phyloP scores from a whole-genome alignment of 2,329 filamentous ascomycete species.

The Phyllachora maydis region DNA sequence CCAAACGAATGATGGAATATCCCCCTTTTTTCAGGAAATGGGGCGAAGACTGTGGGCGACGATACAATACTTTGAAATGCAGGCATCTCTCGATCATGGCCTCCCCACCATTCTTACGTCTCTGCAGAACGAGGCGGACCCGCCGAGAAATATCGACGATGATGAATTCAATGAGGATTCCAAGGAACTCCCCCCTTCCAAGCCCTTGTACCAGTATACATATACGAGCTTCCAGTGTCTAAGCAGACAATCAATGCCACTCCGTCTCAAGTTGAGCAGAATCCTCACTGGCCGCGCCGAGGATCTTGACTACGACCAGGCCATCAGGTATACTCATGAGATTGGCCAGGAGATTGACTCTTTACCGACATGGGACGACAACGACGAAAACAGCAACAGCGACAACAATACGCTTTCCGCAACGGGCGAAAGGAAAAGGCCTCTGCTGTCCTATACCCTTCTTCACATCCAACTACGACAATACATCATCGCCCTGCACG shows the following conservation, averaged over 20 bases:
- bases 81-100: conserved; percentile 39
- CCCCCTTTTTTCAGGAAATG: conserved; percentile 41
- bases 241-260: conserved; percentile 30
- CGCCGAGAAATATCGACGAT: conserved; percentile 36
- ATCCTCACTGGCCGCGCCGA: conserved; percentile 31
- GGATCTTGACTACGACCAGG: conserved; percentile 38
- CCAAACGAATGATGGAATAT: conserved; percentile 30
- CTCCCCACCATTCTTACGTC: conserved; percentile 35
- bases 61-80: conserved; percentile 39
- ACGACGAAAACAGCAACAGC: conserved; percentile 14
- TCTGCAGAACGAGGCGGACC: conserved; percentile 30
- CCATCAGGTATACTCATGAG: conserved; percentile 39
- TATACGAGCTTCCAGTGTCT: conserved; percentile 37
- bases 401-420: too few relatives aligned
- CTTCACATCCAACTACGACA: conserved; percentile 39
- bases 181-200: conserved; percentile 26
- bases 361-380: conserved; percentile 32
- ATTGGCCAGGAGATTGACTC: conserved; percentile 39
- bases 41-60: conserved; percentile 38
- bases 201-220: conserved; percentile 30
- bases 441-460: conserved; percentile 35
- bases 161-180: conserved; percentile 34
- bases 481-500: conserved; percentile 40
- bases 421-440: conserved; percentile 21
- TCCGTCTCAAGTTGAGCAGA: conserved; percentile 35